Evolutionary conservation across 257 asterid genomes (phyloP).

Genomic region (Nicotiana sylvestris): DNA sequence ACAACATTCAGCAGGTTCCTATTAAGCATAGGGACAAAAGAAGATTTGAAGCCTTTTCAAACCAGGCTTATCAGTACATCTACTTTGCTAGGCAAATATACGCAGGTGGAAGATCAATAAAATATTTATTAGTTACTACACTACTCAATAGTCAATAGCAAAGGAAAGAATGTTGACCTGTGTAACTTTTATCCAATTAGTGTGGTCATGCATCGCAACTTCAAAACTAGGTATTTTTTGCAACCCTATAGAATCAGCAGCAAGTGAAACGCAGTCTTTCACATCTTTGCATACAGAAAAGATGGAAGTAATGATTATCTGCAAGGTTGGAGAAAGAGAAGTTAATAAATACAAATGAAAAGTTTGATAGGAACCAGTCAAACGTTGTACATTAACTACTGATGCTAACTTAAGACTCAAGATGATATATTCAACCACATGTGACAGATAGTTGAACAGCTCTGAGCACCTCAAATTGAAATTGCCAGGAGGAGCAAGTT

Average conservation of each 20-base stretch:
- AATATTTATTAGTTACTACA: background rate
- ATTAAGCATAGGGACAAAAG: background rate
- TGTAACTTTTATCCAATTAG: constrained; percentile 69
- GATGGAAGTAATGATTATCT: constrained; percentile 66
- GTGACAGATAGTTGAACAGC: background rate
- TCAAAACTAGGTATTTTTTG: constrained; percentile 53
- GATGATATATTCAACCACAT: background rate
- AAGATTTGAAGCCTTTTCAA: background rate
- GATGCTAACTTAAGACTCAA: background rate
- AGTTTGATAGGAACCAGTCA: background rate
- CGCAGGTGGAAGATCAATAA: background rate
- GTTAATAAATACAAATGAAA: background rate
- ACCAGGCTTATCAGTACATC: background rate
- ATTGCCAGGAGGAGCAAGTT: background rate
- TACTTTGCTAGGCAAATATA: background rate
- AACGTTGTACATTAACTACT: background rate
- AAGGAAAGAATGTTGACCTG: constrained; percentile 41
- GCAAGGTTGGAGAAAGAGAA: constrained; percentile 4
- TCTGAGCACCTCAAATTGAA: background rate
- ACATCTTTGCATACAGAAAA: constrained; percentile 65
- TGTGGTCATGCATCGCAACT: constrained; percentile 60
- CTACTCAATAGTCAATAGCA: background rate
- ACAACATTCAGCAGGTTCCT: background rate
- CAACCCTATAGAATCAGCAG: constrained; percentile 82
- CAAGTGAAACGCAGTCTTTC: constrained; percentile 64